phyloP scores from a whole-genome alignment of 495 filamentous ascomycete species.

The Neurospora terricola region DNA sequence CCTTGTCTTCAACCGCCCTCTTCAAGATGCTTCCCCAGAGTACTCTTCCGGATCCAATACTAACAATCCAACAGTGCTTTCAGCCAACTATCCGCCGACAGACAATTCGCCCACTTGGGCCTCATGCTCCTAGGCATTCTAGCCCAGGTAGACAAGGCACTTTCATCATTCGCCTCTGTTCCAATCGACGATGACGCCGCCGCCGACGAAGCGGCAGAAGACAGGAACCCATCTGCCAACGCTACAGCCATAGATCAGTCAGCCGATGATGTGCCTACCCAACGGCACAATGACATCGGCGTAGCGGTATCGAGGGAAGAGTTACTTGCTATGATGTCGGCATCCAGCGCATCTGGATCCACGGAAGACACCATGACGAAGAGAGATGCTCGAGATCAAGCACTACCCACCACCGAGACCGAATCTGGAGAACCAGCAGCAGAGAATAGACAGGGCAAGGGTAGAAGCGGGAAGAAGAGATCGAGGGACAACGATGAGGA shows the following conservation, averaged over 20 bases:
- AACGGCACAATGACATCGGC: slow-evolving; percentile 8
- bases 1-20: neutral
- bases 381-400: neutral
- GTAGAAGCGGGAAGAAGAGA: neutral
- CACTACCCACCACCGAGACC: neutral
- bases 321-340: neutral
- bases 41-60: neutral
- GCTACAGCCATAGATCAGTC: neutral
- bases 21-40: neutral
- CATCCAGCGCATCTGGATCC: neutral
- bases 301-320: slow-evolving; percentile 11
- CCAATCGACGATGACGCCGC: slow-evolving; percentile 4
- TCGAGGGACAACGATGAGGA: neutral
- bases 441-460: neutral
- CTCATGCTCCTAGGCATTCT: slow-evolving; percentile 58
- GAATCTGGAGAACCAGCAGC: slow-evolving; percentile 2
- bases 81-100: slow-evolving; percentile 57
- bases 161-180: slow-evolving; percentile 17
- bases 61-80: slow-evolving; percentile 42
- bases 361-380: neutral
- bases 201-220: slow-evolving; percentile 6
- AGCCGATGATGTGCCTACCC: neutral
- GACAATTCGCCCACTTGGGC: slow-evolving; percentile 71
- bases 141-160: slow-evolving; percentile 45
- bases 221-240: neutral